Percentiles rank a stretch among this genome's conserved stretches.
These are phyloP conservation scores for Discostella stelligera DNA, from an alignment of 352 stramenopile species.

Conservation along the genomic window DNA sequence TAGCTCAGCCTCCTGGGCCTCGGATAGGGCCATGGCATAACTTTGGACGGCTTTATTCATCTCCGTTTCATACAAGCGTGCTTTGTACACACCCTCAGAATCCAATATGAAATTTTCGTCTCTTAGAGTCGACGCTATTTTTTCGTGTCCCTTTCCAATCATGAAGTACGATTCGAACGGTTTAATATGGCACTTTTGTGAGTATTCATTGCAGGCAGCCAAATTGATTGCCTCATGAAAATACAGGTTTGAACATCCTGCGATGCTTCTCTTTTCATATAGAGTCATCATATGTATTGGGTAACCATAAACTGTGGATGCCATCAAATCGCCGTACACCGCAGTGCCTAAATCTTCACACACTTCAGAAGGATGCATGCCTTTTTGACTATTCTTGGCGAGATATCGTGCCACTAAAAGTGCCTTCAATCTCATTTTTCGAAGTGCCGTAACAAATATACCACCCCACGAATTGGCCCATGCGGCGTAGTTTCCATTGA, in stretches of 20 bases:
- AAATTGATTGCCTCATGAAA: constrained; percentile 62
- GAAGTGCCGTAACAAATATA: constrained; percentile 71
- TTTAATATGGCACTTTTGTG: constrained; percentile 44
- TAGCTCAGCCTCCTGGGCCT: constrained; percentile 56
- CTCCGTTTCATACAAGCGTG: constrained; percentile 65
- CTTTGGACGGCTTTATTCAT: constrained; percentile 58
- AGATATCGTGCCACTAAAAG: constrained; percentile 63
- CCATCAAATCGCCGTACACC: constrained; percentile 70
- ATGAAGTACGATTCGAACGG: constrained; percentile 76
- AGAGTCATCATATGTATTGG: constrained; percentile 65
- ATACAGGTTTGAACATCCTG: constrained; percentile 53
- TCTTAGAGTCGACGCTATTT: constrained; percentile 69
- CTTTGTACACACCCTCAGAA: neutral
- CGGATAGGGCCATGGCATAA: constrained; percentile 57
- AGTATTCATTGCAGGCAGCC: constrained; percentile 43
- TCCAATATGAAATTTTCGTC: constrained; percentile 52
- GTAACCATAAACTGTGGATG: constrained; percentile 77
- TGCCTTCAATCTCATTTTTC: constrained; percentile 64
- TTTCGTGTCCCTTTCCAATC: constrained; percentile 81
- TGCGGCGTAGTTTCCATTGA: constrained; percentile 50
- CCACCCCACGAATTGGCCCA: constrained; percentile 77
- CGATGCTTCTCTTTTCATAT: constrained; percentile 66
- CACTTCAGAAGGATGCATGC: constrained; percentile 64
- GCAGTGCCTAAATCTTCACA: constrained; percentile 70
- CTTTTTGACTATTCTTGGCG: constrained; percentile 48